A percentile compares a stretch with the other conserved stretches of the same genome.
Evolutionary conservation across 768 basidiomycete species (phyloP).

Genomic region (Lactarius trivialis): DNA sequence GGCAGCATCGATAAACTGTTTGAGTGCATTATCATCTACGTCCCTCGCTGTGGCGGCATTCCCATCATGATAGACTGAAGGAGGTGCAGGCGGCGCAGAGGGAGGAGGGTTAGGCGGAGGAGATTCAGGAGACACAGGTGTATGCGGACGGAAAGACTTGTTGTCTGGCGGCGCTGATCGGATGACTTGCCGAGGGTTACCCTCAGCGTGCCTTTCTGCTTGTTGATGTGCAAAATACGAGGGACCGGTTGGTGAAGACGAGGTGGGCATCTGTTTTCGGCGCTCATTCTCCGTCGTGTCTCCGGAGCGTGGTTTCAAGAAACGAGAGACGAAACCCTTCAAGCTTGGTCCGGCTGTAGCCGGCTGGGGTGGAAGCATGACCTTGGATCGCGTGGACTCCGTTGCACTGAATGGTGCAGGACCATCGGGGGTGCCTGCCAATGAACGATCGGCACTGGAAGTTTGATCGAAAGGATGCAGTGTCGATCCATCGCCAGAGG

Average conservation of each 20-base stretch:
- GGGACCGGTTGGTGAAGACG: constrained; percentile 16
- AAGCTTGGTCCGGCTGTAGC: constrained; percentile 67
- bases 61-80: not conserved
- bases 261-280: constrained; percentile 17
- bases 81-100: constrained; percentile 3
- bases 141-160: constrained; percentile 17
- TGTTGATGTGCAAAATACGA: constrained; percentile 18
- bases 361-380: constrained; percentile 53
- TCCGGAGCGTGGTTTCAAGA: constrained; percentile 40
- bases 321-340: constrained; percentile 76
- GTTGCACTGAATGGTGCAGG: constrained; percentile 39
- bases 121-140: constrained; percentile 12
- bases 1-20: constrained; percentile 72
- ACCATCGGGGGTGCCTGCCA: constrained; percentile 31
- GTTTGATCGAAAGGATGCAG: constrained; percentile 40
- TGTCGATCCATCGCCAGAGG: constrained; percentile 46
- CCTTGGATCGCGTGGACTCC: constrained; percentile 49
- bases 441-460: constrained; percentile 33
- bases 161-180: constrained; percentile 21
- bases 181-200: not conserved
- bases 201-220: not conserved
- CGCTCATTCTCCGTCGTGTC: constrained; percentile 28
- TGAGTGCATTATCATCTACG: constrained; percentile 48
- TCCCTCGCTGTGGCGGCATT: constrained; percentile 10
- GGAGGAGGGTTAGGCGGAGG: not conserved